phyloP scores from a whole-genome alignment of 345 rosid species.

The Combretum micranthum region DNA sequence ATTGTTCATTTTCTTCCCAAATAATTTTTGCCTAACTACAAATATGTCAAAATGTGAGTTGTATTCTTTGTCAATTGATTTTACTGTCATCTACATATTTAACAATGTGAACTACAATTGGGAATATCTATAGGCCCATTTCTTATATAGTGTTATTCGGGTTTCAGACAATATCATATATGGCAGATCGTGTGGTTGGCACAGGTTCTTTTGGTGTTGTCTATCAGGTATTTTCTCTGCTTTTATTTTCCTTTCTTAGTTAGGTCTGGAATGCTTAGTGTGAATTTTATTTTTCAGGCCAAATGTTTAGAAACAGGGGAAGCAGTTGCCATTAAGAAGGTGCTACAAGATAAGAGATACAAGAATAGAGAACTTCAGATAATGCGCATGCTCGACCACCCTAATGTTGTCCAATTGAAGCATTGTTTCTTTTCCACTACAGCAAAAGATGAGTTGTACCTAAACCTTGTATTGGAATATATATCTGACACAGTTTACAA shows the following conservation, averaged over 20 bases:
- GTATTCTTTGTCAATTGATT: no score
- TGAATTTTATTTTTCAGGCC: slow-evolving; percentile 37
- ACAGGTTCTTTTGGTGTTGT: slow-evolving; percentile 93
- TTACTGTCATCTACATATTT: no score
- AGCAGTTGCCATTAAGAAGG: slow-evolving; percentile 89
- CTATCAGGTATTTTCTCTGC: slow-evolving; percentile 48
- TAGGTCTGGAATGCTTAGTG: neutral
- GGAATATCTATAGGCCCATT: no score
- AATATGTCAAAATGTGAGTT: no score
- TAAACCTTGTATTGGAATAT: slow-evolving; percentile 91
- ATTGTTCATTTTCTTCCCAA: no score
- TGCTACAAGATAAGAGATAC: slow-evolving; percentile 91
- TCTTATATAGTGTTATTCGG: slow-evolving; percentile 8
- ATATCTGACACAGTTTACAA: slow-evolving; percentile 85
- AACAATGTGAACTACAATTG: no score
- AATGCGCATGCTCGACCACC: slow-evolving; percentile 80
- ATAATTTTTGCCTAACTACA: no score
- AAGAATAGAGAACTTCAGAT: slow-evolving; percentile 98
- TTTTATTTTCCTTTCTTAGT: neutral
- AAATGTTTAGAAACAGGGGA: slow-evolving; percentile 82
- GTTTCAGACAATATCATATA: slow-evolving; percentile 58
- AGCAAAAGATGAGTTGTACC: slow-evolving; percentile 84
- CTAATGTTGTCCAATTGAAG: slow-evolving; percentile 74
- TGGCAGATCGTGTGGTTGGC: slow-evolving; percentile 86
- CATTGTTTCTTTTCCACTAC: slow-evolving; percentile 91